phyloP scores from a whole-genome alignment of 2,329 filamentous ascomycete species.

The Akanthomyces muscarius region DNA sequence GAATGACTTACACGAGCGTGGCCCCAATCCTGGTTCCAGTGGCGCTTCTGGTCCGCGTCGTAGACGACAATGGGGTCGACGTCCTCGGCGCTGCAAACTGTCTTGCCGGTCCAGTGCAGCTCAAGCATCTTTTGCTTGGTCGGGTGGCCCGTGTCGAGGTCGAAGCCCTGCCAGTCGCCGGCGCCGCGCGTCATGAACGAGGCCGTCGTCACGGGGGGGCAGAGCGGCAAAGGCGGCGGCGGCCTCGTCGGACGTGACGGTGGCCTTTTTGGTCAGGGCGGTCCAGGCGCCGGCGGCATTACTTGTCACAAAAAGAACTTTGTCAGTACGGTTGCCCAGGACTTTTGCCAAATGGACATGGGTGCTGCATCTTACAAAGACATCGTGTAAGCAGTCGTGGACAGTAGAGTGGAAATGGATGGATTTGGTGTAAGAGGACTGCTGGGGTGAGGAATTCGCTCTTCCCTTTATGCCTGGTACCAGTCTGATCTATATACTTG shows the following conservation, averaged over 20 bases:
- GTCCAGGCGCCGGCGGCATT: neutral
- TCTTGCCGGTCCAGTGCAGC: too few species aligned
- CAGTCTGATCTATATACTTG: neutral
- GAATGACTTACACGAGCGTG: neutral
- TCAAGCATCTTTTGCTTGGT: too few species aligned
- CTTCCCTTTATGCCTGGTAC: neutral
- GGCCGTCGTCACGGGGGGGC: neutral
- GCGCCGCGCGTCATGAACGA: neutral
- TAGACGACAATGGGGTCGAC: slow-evolving; percentile 1
- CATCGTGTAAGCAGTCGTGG: neutral
- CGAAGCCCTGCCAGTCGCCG: neutral
- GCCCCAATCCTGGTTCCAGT: slow-evolving; percentile 1
- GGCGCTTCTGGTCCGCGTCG: neutral
- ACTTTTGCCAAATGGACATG: neutral
- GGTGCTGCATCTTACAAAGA: neutral
- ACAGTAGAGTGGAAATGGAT: neutral
- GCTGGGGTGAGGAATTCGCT: neutral
- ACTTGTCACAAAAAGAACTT: too few species aligned
- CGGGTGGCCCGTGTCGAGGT: too few species aligned
- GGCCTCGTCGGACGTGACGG: neutral
- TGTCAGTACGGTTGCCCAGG: too few species aligned
- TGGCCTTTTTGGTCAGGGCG: neutral
- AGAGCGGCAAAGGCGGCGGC: neutral
- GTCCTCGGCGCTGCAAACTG: neutral
- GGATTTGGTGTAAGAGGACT: neutral